Percentiles rank a stretch among this genome's conserved stretches.
These are phyloP conservation scores for Obba rivulosa DNA, from an alignment of 768 basidiomycete genomes.

Conservation along the genomic window DNA sequence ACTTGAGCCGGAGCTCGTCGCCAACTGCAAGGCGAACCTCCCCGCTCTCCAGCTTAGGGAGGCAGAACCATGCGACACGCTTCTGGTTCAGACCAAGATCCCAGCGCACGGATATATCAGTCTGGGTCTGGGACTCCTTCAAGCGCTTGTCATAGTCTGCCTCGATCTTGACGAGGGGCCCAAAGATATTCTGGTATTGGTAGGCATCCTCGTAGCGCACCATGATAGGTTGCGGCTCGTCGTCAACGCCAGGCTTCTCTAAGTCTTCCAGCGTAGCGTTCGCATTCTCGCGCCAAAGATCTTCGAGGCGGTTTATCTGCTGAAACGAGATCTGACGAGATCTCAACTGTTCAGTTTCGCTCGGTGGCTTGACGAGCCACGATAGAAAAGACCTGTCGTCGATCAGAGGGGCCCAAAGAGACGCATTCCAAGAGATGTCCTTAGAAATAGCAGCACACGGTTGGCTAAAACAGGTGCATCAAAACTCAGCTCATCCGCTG, in stretches of 20 bases:
- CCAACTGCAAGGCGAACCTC: slow-evolving; percentile 96
- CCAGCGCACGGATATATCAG: slow-evolving; percentile 94
- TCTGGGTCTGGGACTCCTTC: slow-evolving; percentile 98
- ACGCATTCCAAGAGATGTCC: slow-evolving; percentile 98
- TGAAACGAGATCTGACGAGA: slow-evolving; percentile 96
- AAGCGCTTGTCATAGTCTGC: slow-evolving; percentile 98
- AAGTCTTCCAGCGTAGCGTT: slow-evolving; percentile 93
- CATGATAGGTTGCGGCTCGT: slow-evolving; percentile 91
- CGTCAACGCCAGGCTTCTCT: slow-evolving; percentile 95
- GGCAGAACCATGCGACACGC: slow-evolving; percentile 94
- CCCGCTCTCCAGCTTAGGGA: slow-evolving; percentile 97
- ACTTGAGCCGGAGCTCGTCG: slow-evolving; percentile 88
- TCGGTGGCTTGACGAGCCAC: slow-evolving; percentile 97
- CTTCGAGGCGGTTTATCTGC: slow-evolving; percentile 96
- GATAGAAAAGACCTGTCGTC: slow-evolving; percentile 99
- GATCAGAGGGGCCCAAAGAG: slow-evolving; percentile 97
- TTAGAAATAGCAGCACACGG: slow-evolving; percentile 96
- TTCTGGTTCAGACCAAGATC: slow-evolving; percentile 98
- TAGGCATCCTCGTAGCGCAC: slow-evolving; percentile 97
- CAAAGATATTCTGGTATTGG: slow-evolving; percentile 99
- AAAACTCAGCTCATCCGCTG: background rate
- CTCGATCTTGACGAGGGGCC: slow-evolving; percentile 98
- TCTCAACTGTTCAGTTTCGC: slow-evolving; percentile 91
- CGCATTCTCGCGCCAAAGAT: slow-evolving; percentile 96
- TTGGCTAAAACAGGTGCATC: slow-evolving; percentile 53